These are phyloP conservation scores for Astragalus membranaceus DNA, from an alignment of 306 rosid species.

Conservation along the genomic window DNA sequence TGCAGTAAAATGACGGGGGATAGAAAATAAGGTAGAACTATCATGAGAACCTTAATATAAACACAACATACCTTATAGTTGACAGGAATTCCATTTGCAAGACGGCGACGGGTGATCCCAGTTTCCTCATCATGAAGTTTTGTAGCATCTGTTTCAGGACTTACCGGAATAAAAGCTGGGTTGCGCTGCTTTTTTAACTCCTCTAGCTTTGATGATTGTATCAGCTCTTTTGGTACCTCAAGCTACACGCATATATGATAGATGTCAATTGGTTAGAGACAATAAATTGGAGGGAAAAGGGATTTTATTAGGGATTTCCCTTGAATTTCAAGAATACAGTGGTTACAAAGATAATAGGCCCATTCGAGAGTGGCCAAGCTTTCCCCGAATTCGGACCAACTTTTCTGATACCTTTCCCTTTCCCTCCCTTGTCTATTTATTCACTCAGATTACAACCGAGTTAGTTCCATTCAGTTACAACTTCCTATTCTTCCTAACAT, in stretches of 20 bases:
- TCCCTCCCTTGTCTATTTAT: no score
- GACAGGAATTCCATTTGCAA: conserved; percentile 85
- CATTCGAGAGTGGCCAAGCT: no score
- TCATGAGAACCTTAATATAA: conserved; percentile 14
- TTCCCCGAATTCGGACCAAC: no score
- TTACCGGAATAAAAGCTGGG: conserved; percentile 67
- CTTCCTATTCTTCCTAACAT: no score
- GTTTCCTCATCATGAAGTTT: conserved; percentile 82
- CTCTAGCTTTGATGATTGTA: conserved; percentile 57
- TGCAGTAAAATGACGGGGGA: conserved; percentile 6
- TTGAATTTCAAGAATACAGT: no score
- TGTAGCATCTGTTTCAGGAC: conserved; percentile 44
- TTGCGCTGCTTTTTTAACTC: conserved; percentile 56
- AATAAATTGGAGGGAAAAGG: no score
- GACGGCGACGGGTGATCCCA: conserved; percentile 73
- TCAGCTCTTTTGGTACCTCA: conserved; percentile 92
- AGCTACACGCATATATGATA: conserved; percentile 40
- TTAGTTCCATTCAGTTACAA: no score
- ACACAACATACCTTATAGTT: conserved; percentile 75
- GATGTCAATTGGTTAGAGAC: no score
- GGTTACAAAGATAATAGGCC: no score
- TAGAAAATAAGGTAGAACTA: conserved; percentile 1
- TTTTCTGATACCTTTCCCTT: no score
- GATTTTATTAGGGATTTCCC: no score
- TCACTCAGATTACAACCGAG: no score